Evolutionary conservation across 1,139 yeast genomes (phyloP).

Genomic region (Diutina siamensis): DNA sequence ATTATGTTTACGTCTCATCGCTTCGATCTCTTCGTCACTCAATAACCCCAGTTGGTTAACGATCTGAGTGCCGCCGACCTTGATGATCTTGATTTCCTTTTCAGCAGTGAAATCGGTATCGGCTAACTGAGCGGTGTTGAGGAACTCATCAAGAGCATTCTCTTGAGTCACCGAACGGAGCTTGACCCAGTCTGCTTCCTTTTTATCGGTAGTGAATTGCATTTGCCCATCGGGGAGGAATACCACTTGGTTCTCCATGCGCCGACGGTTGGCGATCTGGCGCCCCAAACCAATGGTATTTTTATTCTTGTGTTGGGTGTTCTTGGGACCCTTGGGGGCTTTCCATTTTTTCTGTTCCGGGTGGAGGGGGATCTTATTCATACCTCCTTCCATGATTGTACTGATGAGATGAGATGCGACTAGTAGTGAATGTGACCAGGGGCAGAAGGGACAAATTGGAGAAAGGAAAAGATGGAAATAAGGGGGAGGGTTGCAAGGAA

Average conservation of each 20-base stretch:
- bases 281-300: slow-evolving; percentile 81
- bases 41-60: slow-evolving; percentile 39
- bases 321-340: slow-evolving; percentile 87
- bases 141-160: slow-evolving; percentile 84
- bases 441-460: background rate
- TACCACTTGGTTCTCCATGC: slow-evolving; percentile 56
- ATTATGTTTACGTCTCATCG: slow-evolving; percentile 50
- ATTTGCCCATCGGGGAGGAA: slow-evolving; percentile 76
- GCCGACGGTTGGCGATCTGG: slow-evolving; percentile 65
- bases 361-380: slow-evolving; percentile 33
- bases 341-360: slow-evolving; percentile 40
- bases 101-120: slow-evolving; percentile 96
- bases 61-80: slow-evolving; percentile 51
- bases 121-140: slow-evolving; percentile 89
- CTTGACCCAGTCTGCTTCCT: slow-evolving; percentile 82
- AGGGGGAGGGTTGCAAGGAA: no score
- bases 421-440: background rate
- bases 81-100: slow-evolving; percentile 75
- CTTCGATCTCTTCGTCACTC: slow-evolving; percentile 55
- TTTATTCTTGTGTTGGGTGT: slow-evolving; percentile 72
- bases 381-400: slow-evolving; percentile 3
- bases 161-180: slow-evolving; percentile 92
- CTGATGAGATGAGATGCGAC: background rate
- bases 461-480: no score
- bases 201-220: slow-evolving; percentile 73